These are phyloP conservation scores for Cystobasidiaceae sp. DNA, from an alignment of 1,284 basidiomycete species.

Conservation along the genomic window DNA sequence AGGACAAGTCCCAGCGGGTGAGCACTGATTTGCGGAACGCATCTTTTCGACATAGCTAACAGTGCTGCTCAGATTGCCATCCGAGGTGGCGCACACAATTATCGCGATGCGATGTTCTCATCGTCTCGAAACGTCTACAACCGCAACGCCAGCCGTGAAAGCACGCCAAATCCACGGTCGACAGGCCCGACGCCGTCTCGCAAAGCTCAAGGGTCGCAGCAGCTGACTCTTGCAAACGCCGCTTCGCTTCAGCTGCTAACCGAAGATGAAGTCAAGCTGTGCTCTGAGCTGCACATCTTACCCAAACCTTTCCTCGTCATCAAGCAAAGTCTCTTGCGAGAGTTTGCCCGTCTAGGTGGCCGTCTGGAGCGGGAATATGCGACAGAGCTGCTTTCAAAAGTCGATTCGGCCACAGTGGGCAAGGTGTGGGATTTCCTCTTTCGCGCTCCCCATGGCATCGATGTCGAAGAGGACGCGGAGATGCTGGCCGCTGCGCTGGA, in stretches of 20 bases:
- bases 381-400: slow-evolving; percentile 11
- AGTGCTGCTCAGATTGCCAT: background rate
- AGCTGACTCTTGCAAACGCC: slow-evolving; percentile 40
- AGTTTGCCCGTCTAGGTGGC: slow-evolving; percentile 82
- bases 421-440: slow-evolving; percentile 23
- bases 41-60: background rate
- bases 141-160: slow-evolving; percentile 26
- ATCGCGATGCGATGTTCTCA: slow-evolving; percentile 22
- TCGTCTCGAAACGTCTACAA: slow-evolving; percentile 38
- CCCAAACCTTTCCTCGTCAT: slow-evolving; percentile 88
- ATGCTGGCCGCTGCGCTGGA: slow-evolving; percentile 1
- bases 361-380: slow-evolving; percentile 52
- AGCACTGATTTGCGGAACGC: slow-evolving; percentile 41
- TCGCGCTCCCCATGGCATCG: background rate
- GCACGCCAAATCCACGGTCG: slow-evolving; percentile 8
- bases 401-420: slow-evolving; percentile 5
- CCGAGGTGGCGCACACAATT: slow-evolving; percentile 19
- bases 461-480: slow-evolving; percentile 16
- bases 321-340: slow-evolving; percentile 84
- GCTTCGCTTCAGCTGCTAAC: slow-evolving; percentile 69
- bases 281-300: slow-evolving; percentile 76
- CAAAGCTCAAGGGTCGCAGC: slow-evolving; percentile 30
- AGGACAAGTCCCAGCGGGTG: slow-evolving; percentile 66
- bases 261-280: slow-evolving; percentile 76
- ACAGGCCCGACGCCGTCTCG: background rate